A percentile compares a stretch with the other conserved stretches of the same genome.
Conservation (phyloP, 176 grass and related monocot species). For the Oryza longistaminata region DNA sequence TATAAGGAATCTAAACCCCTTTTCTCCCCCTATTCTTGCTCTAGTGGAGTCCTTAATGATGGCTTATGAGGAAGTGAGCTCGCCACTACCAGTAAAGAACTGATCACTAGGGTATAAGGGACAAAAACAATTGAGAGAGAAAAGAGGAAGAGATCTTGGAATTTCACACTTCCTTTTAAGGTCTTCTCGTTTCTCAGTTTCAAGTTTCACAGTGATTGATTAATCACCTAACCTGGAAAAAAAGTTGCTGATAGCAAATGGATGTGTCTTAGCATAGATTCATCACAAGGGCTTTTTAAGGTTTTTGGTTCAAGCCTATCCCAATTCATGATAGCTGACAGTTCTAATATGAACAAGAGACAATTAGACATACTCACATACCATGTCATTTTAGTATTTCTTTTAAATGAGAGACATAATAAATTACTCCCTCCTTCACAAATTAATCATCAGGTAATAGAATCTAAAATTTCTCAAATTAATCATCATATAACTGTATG, state of each 20-base stretch:
- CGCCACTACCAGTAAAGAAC: conserved; percentile 48
- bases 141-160: not conserved
- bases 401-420: not conserved
- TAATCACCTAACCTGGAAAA: not conserved
- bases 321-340: not conserved
- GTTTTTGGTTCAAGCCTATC: not conserved
- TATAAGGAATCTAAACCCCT: conserved; percentile 54
- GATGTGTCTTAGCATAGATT: not conserved
- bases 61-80: conserved; percentile 38
- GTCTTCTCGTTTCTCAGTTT: not conserved
- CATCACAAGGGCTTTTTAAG: not conserved
- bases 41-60: conserved; percentile 63
- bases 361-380: too few species aligned
- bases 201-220: not conserved
- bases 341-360: not conserved
- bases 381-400: not conserved
- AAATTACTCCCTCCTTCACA: too few species aligned
- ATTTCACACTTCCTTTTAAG: conserved; percentile 21
- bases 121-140: not conserved
- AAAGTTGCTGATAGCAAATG: not conserved
- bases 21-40: conserved; percentile 39
- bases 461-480: too few species aligned
- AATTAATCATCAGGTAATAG: too few species aligned
- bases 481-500: too few species aligned
- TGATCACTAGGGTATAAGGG: not conserved